Base-by-base conservation (phyloP, 176 grass and related monocot species). In the Eragrostis nindensis region DNA sequence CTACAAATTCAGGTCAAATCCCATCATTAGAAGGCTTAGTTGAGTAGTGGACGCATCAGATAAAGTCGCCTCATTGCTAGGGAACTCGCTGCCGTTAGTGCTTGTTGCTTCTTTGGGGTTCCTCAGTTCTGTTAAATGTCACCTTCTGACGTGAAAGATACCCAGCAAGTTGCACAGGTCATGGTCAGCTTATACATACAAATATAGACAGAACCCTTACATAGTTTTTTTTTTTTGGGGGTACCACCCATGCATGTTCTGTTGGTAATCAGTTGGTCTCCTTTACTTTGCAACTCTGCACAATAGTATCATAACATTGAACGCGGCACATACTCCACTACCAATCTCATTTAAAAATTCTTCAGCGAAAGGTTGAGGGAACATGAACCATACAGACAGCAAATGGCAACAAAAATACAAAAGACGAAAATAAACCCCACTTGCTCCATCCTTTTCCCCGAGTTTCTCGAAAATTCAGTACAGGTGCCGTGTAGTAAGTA, bases 111-210 rank as follows among this genome's bases (percentile, higher is more conserved):
- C 57, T 26, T 13, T 66, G 10, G 48, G 57, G 84, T 47, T n/a
- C 49, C 72, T 77, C 66, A 47, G 22, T 90, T 86, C 83, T 86
- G 83, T 78, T 85, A 85, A 89, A 68, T 89, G 87, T 89, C 88
- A 82, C 73, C 83, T 68, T 86, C 83, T 13, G 68, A 62, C 30
- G 71, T 68, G 83, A 86, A 81, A 86, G 72, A 60, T 82, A 78
- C 60, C 73, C 57, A 45, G 42, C 83, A 90, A 86, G 67, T 78
- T 68, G 88, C 67, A 61, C 24, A 13, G 18, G 83, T 81, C 73
- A 66, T 63, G 22, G 30, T 62, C 73, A 73, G 76, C 17, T 71
- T 72, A 76, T 69, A 68, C 49, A 74, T 32, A 71, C 15, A 36
- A 36, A 36, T 36, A 4, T 4, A 36, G 32, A 48, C 26, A 65